Percentiles rank a stretch among this genome's conserved stretches.
phyloP scores from a whole-genome alignment of 305 asterid genomes.

The Plantago lanceolata region DNA sequence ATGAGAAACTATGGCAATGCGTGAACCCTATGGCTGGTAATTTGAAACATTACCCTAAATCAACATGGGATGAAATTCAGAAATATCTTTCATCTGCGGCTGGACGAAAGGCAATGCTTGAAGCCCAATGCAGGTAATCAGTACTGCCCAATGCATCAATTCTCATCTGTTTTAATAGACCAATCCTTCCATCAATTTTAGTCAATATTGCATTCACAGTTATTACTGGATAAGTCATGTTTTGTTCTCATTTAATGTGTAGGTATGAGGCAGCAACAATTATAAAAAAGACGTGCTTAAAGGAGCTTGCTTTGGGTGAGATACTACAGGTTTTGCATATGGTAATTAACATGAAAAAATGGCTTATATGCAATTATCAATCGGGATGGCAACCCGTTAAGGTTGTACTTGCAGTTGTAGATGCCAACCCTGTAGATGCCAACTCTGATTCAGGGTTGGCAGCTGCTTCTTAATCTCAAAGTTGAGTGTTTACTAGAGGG shows the following conservation, averaged over 20 bases:
- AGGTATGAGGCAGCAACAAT: slow-evolving; percentile 95
- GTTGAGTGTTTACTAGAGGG: slow-evolving; percentile 30
- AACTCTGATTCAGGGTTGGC: slow-evolving; percentile 62
- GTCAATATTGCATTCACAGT: not conserved
- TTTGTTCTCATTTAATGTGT: slow-evolving; percentile 26
- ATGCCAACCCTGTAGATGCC: slow-evolving; percentile 66
- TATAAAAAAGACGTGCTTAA: slow-evolving; percentile 63
- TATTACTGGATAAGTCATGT: slow-evolving; percentile 11
- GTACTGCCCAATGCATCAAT: slow-evolving; percentile 1
- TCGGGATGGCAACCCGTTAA: slow-evolving; percentile 91
- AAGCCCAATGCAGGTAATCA: slow-evolving; percentile 68
- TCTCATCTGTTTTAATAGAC: slow-evolving; percentile 12
- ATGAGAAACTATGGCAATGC: slow-evolving; percentile 76
- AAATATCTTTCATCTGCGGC: slow-evolving; percentile 62
- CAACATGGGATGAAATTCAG: slow-evolving; percentile 73
- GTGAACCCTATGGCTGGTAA: slow-evolving; percentile 62
- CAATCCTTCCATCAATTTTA: not conserved
- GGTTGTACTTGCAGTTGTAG: slow-evolving; percentile 69
- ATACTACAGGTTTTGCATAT: slow-evolving; percentile 79
- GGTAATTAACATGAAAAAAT: slow-evolving; percentile 64
- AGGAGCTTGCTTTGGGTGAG: slow-evolving; percentile 64
- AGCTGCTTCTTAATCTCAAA: slow-evolving; percentile 51
- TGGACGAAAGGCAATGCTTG: slow-evolving; percentile 66
- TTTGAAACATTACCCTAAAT: slow-evolving; percentile 41
- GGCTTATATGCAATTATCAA: slow-evolving; percentile 62